Percentiles rank a stretch among this genome's conserved stretches.
Conservation (phyloP, 1,139 yeast species). For the Casaregolazyma suthepensis region DNA sequence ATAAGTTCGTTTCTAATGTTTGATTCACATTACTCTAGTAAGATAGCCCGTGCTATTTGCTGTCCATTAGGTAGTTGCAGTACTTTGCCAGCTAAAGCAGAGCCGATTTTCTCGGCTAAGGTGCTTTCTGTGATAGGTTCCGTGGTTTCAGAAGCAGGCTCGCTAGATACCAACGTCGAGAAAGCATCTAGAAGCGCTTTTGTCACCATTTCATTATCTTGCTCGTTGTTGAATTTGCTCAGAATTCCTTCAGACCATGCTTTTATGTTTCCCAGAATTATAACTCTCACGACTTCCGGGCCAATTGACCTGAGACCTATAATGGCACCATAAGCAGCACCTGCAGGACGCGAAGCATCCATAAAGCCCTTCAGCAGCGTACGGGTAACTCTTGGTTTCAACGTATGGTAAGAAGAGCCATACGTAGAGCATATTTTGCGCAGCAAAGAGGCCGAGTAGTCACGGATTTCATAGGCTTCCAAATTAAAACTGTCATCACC, state of each 20-base stretch:
- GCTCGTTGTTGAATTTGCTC: slow-evolving; percentile 24
- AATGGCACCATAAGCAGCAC: slow-evolving; percentile 90
- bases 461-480: slow-evolving; percentile 51
- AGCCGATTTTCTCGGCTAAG: slow-evolving; percentile 56
- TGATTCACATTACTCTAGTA: slow-evolving; percentile 54
- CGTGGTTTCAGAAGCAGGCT: slow-evolving; percentile 20
- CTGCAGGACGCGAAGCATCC: slow-evolving; percentile 71
- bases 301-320: slow-evolving; percentile 82
- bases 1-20: background rate
- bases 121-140: slow-evolving; percentile 36
- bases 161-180: slow-evolving; percentile 24
- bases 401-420: slow-evolving; percentile 81
- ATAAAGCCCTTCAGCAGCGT: slow-evolving; percentile 85
- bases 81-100: slow-evolving; percentile 47
- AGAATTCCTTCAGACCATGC: slow-evolving; percentile 52
- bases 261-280: slow-evolving; percentile 75
- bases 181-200: slow-evolving; percentile 31
- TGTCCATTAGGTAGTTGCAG: slow-evolving; percentile 49
- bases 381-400: slow-evolving; percentile 90
- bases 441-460: slow-evolving; percentile 78
- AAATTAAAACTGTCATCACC: slow-evolving; percentile 15
- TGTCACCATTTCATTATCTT: slow-evolving; percentile 23
- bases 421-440: slow-evolving; percentile 71
- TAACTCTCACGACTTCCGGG: slow-evolving; percentile 77
- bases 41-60: slow-evolving; percentile 60